Base-by-base conservation (phyloP, 805 yeast species). In the Teunomyces atbi region DNA sequence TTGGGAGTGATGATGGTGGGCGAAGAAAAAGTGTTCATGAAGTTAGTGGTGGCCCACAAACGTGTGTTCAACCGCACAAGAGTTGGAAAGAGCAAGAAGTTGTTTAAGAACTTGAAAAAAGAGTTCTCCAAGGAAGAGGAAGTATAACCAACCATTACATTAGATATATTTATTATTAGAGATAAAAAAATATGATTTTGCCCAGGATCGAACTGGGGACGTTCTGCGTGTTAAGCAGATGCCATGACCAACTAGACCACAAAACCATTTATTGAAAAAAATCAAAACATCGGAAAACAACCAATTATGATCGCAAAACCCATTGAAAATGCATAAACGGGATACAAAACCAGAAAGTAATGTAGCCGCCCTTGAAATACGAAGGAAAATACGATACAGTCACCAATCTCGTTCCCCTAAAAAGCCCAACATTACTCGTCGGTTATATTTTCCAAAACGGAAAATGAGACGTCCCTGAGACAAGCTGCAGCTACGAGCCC, bases 141-240 rank as follows among this genome's bases (percentile, higher is more conserved):
- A 16, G 53, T 47, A 20, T 52, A 48, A 42, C 4, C 12, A 18
- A 8, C 21, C 6, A 11, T 18, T 13, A 15, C 8, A 26, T 30
- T 11, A 10, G 29, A 41, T 8, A 15, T 19, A 27, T 12, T 26
- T 20, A 26, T 29, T 40, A 23, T 11, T 11, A 35, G 12, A 26
- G 3, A 16, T 18, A 28, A 33, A 45, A 53, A 46, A 32, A 47
- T 28, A 23, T 90, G 97, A 89, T 86, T 89, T 84, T 87, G 90
- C 97, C 97, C 97, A 91, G 97, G 97, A 89, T 92, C 97, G 97
- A 92, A 92, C 97, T 90, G 97, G 97, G 97, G 97, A 92, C 97
- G 91, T 88, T 88, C 94, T 89, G 97, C 97, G 97, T 91, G 97
- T 91, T 89, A 91, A 89, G 97, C 97, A 90, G 94, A 88, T 87